phyloP scores from a whole-genome alignment of 163 green algal species.

The Picocystis sp. region DNA sequence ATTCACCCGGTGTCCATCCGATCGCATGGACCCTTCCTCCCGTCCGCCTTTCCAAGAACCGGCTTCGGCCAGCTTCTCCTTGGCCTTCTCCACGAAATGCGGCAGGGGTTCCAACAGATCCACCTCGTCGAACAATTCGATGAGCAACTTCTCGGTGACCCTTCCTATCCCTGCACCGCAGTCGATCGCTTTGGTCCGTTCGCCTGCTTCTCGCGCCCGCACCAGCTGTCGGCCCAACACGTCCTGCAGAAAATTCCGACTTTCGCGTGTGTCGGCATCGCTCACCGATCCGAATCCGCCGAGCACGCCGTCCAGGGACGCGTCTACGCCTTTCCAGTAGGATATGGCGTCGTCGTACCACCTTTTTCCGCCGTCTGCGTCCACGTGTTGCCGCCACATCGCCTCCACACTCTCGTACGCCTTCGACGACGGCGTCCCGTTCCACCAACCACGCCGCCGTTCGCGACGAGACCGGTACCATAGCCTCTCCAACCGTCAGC shows the following conservation, averaged over 20 bases:
- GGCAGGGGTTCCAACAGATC: constrained; percentile 68
- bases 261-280: constrained; percentile 51
- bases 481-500: too few species aligned
- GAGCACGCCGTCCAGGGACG: constrained; percentile 38
- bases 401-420: too few species aligned
- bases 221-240: constrained; percentile 12
- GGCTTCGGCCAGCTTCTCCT: constrained; percentile 5
- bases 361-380: too few species aligned
- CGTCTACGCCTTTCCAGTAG: constrained; percentile 14
- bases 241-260: constrained; percentile 41
- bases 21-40: constrained; percentile 12
- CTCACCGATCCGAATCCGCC: constrained; percentile 61
- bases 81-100: constrained; percentile 50
- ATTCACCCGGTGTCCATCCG: constrained; percentile 8
- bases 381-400: too few species aligned
- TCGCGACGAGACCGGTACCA: too few species aligned
- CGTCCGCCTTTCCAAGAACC: not conserved
- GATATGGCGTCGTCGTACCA: too few species aligned
- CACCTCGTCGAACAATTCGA: constrained; percentile 57
- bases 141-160: constrained; percentile 58
- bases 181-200: constrained; percentile 20
- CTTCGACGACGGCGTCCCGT: too few species aligned
- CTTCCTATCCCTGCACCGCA: constrained; percentile 73
- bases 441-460: too few species aligned
- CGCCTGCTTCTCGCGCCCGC: too few species aligned